Conservation (phyloP, 208 protist species). For the Trypanosoma avium region DNA sequence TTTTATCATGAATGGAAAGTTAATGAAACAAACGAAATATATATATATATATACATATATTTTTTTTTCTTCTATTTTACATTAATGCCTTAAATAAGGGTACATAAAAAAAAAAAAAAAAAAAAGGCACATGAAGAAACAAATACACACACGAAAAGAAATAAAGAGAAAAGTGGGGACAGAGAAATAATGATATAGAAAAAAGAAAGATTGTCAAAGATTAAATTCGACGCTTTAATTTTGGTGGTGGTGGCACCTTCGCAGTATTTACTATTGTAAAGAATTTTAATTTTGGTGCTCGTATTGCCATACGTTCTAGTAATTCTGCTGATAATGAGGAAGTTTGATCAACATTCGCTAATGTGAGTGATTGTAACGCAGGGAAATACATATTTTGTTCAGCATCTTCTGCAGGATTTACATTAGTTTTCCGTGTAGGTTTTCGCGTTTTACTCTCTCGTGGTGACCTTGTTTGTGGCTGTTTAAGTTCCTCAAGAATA, state of each 20-base stretch:
- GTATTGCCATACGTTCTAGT: constrained; percentile 28
- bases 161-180: no score
- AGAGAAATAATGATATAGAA: no score
- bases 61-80: not conserved
- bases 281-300: constrained; percentile 51
- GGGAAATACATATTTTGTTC: constrained; percentile 36
- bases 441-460: constrained; percentile 16
- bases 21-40: not conserved
- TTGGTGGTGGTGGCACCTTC: constrained; percentile 25
- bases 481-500: constrained; percentile 27
- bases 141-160: no score
- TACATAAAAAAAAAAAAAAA: no score
- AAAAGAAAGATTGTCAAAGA: not conserved
- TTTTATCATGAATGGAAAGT: not conserved
- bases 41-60: not conserved
- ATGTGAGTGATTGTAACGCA: constrained; percentile 44
- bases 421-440: constrained; percentile 8
- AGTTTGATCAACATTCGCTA: constrained; percentile 59
- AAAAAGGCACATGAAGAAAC: no score
- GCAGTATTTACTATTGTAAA: constrained; percentile 74
- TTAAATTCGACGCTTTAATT: constrained; percentile 22
- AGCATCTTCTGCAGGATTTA: constrained; percentile 18
- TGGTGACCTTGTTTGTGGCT: constrained; percentile 4
- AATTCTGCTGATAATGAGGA: constrained; percentile 39
- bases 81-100: no score